Conservation (phyloP, 371 early-diverging fungal genomes). For the Actinomucor elegans region DNA sequence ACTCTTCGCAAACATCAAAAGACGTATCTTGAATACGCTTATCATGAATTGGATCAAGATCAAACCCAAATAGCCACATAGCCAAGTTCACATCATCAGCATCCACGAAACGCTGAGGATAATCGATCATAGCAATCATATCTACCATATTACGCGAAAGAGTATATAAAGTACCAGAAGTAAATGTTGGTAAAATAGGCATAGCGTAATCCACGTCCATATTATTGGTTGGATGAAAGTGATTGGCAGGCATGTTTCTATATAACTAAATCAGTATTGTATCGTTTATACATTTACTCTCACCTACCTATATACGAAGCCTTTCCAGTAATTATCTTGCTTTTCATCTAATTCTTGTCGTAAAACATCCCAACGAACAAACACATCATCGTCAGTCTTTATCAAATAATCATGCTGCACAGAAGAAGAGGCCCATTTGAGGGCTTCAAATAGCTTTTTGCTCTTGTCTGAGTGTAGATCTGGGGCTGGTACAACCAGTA, state of each 20-base stretch:
- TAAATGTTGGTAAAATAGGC: conserved; percentile 58
- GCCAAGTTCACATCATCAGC: conserved; percentile 54
- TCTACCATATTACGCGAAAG: conserved; percentile 55
- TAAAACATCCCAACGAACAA: conserved; percentile 60
- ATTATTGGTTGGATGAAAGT: conserved; percentile 15
- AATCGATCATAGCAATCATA: conserved; percentile 28
- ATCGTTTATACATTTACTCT: not conserved
- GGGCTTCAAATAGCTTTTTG: conserved; percentile 51
- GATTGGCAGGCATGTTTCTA: conserved; percentile 48
- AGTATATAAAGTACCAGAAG: conserved; percentile 54
- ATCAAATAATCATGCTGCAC: conserved; percentile 53
- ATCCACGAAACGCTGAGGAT: conserved; percentile 50
- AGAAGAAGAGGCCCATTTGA: conserved; percentile 43
- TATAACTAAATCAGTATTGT: not conserved
- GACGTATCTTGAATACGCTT: conserved; percentile 46
- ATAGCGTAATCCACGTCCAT: conserved; percentile 39
- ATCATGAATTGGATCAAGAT: conserved; percentile 58
- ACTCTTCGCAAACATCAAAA: conserved; percentile 54
- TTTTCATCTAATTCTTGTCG: conserved; percentile 34
- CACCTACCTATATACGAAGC: conserved; percentile 56
- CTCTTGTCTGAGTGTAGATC: conserved; percentile 52
- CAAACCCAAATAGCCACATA: conserved; percentile 60
- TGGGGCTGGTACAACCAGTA: conserved; percentile 58
- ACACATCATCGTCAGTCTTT: conserved; percentile 65
- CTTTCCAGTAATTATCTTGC: conserved; percentile 52